Conservation (phyloP, 2,329 filamentous ascomycete species). For the Curvularia sp. region DNA sequence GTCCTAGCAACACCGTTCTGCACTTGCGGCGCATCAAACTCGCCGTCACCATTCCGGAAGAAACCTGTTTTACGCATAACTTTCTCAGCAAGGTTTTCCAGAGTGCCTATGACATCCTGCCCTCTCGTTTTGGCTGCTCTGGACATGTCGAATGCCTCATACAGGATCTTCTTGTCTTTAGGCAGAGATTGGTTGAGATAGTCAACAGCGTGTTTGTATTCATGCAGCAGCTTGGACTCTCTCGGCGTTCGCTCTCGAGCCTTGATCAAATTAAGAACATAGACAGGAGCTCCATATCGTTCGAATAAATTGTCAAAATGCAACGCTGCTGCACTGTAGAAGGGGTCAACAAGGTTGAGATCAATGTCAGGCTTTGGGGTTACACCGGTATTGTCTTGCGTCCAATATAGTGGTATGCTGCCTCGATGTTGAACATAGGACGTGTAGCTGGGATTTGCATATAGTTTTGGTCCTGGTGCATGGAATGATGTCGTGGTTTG, state of each 20-base stretch:
- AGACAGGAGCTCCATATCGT: slow-evolving; percentile 90
- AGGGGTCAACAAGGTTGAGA: slow-evolving; percentile 92
- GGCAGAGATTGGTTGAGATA: slow-evolving; percentile 97
- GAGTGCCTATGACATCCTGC: slow-evolving; percentile 90
- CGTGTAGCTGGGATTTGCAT: slow-evolving; percentile 88
- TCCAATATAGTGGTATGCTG: slow-evolving; percentile 97
- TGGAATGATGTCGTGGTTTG: slow-evolving; percentile 95
- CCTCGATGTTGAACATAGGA: slow-evolving; percentile 97
- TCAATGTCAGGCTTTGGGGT: slow-evolving; percentile 97
- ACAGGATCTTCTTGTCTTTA: slow-evolving; percentile 80
- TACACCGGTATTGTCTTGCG: slow-evolving; percentile 92
- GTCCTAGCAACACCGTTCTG: slow-evolving; percentile 94
- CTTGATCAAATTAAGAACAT: slow-evolving; percentile 88
- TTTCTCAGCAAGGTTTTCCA: slow-evolving; percentile 88
- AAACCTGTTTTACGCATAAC: slow-evolving; percentile 87
- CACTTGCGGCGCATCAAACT: slow-evolving; percentile 68
- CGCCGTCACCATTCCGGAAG: slow-evolving; percentile 87
- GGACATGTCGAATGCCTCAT: slow-evolving; percentile 98
- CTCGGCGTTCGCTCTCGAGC: slow-evolving; percentile 83
- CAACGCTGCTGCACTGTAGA: slow-evolving; percentile 88
- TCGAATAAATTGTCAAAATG: slow-evolving; percentile 96
- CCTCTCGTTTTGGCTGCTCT: slow-evolving; percentile 88
- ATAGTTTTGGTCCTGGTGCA: slow-evolving; percentile 82
- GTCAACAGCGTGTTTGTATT: slow-evolving; percentile 84
- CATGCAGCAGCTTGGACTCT: slow-evolving; percentile 87